Evolutionary conservation across 805 yeast species (phyloP), one percentile per base, ranked within the genome.

Genomic region (Metschnikowia cerradonensis): DNA sequence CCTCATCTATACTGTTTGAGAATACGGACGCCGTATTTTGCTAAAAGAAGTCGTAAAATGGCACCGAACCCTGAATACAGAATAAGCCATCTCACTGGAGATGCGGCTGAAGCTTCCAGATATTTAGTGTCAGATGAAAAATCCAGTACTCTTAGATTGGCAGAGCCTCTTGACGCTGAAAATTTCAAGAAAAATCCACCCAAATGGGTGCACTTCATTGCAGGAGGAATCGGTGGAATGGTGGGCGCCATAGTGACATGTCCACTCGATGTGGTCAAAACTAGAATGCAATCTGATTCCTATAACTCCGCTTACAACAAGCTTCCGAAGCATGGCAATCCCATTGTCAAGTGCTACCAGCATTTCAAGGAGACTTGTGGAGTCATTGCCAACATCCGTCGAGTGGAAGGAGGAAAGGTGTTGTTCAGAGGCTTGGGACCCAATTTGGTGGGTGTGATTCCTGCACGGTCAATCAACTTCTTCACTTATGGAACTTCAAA

Each of bases 171-270:
- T 6, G 65, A 58, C 34, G 51, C 54, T 22, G 55, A 52, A 13
- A 34, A 35, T 46, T 19, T 41, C 31, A 35, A 41, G 22, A 49
- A 52, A 57, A 48, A 51, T 54, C 40, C 69, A 51, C 58, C 56
- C 60, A 70, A 68, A 45, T 74, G 79, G 92, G 90, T 86, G 5
- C 92, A 87, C 68, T 88, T 88, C 64, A 88, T 88, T n/a, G 91
- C 95, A 11, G 95, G 94, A 46, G 96, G 96, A 13, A 66, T 88
- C 23, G 99, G 97, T 33, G 99, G 99, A 14, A 94, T 94, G 97
- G 88, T 92, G 31, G 99, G 99, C 23, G 96, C 99, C 1, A 71
- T 92, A 2, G 84, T 83, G 49, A 94, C 99, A 0, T 86, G 96
- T 60, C 99, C 99, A 0, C 81, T 94, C 54, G 99, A 91, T 67